These are phyloP conservation scores for Coemansia guatemalensis DNA, from an alignment of 192 early-diverging fungal species.

Conservation along the genomic window DNA sequence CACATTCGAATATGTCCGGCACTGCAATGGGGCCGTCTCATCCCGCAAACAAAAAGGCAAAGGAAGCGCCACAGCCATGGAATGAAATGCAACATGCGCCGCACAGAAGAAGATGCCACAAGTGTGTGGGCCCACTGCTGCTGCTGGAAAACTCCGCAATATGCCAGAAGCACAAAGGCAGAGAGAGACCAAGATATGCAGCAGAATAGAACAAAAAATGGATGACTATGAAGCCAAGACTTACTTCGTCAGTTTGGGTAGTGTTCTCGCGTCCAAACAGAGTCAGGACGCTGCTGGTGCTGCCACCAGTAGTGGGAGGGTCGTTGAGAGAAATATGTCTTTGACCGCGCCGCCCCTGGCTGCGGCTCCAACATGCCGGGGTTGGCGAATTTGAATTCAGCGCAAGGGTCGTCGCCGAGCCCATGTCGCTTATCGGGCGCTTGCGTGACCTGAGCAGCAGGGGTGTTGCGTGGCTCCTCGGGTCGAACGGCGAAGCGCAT, in stretches of 20 bases:
- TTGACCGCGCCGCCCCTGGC: constrained; percentile 2
- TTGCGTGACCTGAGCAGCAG: constrained; percentile 29
- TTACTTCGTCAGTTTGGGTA: constrained; percentile 35
- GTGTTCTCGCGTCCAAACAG: constrained; percentile 27
- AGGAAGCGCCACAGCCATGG: background rate
- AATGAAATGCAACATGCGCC: constrained; percentile 1
- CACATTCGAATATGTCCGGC: background rate
- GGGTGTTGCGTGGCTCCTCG: constrained; percentile 18
- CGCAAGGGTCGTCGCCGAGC: constrained; percentile 14
- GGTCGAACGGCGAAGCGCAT: constrained; percentile 13
- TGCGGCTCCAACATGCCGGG: constrained; percentile 23
- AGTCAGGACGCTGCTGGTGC: background rate
- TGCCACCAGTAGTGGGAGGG: constrained; percentile 16
- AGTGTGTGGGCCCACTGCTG: background rate
- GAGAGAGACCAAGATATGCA: background rate
- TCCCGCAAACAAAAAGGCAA: background rate
- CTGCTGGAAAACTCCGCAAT: background rate
- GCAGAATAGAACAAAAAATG: background rate
- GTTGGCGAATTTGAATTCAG: constrained; percentile 24
- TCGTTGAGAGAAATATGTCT: background rate
- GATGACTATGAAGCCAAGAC: constrained; percentile 4
- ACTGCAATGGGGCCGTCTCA: no score
- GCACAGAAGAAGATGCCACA: constrained; percentile 3
- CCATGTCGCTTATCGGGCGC: constrained; percentile 27
- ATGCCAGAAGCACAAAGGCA: background rate